Conservation (phyloP, 2,329 filamentous ascomycete species). For the Dothiorella sarmentorum region DNA sequence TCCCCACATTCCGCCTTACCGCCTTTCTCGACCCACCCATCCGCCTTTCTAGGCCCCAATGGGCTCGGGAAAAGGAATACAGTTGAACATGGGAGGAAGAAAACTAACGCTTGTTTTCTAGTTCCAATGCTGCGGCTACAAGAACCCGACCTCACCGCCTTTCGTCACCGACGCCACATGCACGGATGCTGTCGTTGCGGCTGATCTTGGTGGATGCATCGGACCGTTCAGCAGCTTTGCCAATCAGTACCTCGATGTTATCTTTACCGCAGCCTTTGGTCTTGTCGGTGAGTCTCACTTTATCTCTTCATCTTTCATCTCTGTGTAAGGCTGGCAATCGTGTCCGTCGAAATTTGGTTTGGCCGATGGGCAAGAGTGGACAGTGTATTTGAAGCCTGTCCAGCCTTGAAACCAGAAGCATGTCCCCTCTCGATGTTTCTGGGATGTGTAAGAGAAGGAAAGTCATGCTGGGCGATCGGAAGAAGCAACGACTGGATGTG, state of each 20-base stretch:
- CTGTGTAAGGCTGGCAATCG: too few species aligned
- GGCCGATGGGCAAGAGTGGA: neutral
- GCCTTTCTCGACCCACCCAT: neutral
- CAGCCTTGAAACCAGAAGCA: too few species aligned
- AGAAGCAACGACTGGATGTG: too few species aligned
- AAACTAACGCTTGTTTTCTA: slow-evolving; percentile 34
- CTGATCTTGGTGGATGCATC: slow-evolving; percentile 67
- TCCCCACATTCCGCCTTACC: neutral
- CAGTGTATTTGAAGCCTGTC: neutral
- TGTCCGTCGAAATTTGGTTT: neutral
- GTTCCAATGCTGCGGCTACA: slow-evolving; percentile 79
- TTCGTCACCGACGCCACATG: slow-evolving; percentile 69
- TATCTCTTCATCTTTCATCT: slow-evolving; percentile 18
- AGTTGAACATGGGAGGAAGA: neutral
- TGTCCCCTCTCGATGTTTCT: too few species aligned
- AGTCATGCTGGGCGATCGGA: too few species aligned
- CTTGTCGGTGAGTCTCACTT: slow-evolving; percentile 61
- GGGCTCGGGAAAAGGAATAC: neutral
- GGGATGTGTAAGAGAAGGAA: too few species aligned
- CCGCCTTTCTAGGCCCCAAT: neutral
- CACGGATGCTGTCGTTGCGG: slow-evolving; percentile 66
- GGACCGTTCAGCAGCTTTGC: slow-evolving; percentile 64
- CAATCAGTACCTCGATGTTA: slow-evolving; percentile 68
- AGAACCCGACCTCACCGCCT: slow-evolving; percentile 63
- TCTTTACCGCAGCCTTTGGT: slow-evolving; percentile 78